Evolutionary conservation across 2,329 filamentous ascomycete genomes (phyloP), one percentile per base, ranked within the genome.

Genomic region (Sporothrix humicola): DNA sequence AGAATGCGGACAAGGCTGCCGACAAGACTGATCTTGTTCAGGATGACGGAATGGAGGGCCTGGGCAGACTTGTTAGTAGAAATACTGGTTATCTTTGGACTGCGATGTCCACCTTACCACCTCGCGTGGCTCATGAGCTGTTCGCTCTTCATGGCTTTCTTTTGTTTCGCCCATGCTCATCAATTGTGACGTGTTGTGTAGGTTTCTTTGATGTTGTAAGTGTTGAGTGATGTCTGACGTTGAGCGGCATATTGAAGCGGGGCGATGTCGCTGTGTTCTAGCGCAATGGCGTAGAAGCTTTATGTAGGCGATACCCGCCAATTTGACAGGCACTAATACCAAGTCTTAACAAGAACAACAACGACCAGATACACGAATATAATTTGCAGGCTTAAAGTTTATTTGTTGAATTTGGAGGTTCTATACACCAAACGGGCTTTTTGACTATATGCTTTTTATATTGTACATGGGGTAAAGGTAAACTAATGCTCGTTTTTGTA

Each of bases 81-180:
- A n/a, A n/a, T n/a, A n/a, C n/a, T n/a, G n/a, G n/a, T n/a, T n/a
- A n/a, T n/a, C n/a, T n/a, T n/a, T n/a, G n/a, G n/a, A n/a, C n/a
- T n/a, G n/a, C n/a, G n/a, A n/a, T n/a, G n/a, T n/a, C n/a, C n/a
- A n/a, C n/a, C n/a, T n/a, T 48, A 87, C 88, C 74, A 87, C 83
- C 73, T 92, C 89, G 73, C 94, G 89, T 58, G 91, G 92, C 79
- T 96, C 92, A 54, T 87, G 82, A 2, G 92, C 91, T 12, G 94
- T 97, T 71, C 93, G 88, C 77, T 94, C 88, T 74, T 92, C 84
- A 79, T 96, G 93, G 75, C 81, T 82, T 31, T 79, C 78, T 76
- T 82, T 83, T 17, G 56, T 75, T 31, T 71, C 52, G 50, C 46
- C 59, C 37, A 66, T 74, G 56, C 52, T 42, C 20, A 17, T 1